Percentiles rank a stretch among this genome's conserved stretches.
These are phyloP conservation scores for Phoenix dactylifera DNA, from an alignment of 176 grass and related monocot species.

Conservation along the genomic window DNA sequence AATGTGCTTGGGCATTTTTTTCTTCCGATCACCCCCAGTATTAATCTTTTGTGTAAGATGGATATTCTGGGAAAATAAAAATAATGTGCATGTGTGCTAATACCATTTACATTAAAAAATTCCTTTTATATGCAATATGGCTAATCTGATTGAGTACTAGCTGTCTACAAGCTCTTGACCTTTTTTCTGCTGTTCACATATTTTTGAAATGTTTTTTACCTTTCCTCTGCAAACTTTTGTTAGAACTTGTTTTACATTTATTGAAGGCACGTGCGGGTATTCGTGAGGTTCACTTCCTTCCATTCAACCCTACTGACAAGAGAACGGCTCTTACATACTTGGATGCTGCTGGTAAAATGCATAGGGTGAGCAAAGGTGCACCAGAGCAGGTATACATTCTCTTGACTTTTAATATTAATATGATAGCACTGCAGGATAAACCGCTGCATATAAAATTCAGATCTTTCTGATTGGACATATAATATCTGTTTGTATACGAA, in stretches of 20 bases:
- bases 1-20: too few species aligned
- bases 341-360: slow-evolving; percentile 46
- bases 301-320: slow-evolving; percentile 72
- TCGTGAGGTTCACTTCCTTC: slow-evolving; percentile 59
- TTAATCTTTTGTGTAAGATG: too few species aligned
- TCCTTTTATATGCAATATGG: too few species aligned
- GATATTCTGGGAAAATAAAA: too few species aligned
- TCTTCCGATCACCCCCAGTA: too few species aligned
- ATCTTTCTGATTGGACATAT: background rate
- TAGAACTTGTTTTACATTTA: slow-evolving; percentile 12
- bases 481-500: background rate
- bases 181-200: slow-evolving; percentile 1
- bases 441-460: too few species aligned
- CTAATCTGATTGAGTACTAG: too few species aligned
- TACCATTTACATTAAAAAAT: too few species aligned
- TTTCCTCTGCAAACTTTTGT: slow-evolving; percentile 4
- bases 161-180: background rate
- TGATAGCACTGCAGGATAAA: too few species aligned
- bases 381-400: slow-evolving; percentile 54
- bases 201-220: background rate
- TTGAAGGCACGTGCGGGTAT: slow-evolving; percentile 50
- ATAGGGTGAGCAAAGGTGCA: slow-evolving; percentile 74
- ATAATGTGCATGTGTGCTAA: too few species aligned
- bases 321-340: slow-evolving; percentile 74
- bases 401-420: too few species aligned